Base-by-base conservation (phyloP, 1,284 basidiomycete species). In the Heliocybe sulcata region DNA sequence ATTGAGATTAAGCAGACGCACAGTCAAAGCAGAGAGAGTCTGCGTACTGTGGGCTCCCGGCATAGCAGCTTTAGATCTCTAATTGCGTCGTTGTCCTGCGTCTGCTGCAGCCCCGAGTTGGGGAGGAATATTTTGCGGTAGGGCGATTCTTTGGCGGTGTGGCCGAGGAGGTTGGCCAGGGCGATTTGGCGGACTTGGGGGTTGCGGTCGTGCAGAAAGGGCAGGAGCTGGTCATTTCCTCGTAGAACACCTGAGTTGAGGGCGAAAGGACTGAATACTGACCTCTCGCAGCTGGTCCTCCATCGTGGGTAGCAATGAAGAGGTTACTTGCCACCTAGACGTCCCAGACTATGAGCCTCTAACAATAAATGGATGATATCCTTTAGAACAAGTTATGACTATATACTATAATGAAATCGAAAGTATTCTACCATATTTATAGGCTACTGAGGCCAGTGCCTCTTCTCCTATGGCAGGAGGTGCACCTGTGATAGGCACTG, bases 161-260 rank as follows among this genome's bases (percentile, higher is more conserved):
- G 89, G 0, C 85, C 80, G 14, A 96, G 72, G 16, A 97, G 78
- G 72, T 93, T 92, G 53, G 85, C 79, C 11, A 98, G 78, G 0
- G 95, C 92, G 52, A 96, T 80, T 66, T 92, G 87, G 45, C 95
- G 81, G 23, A 90, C 94, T 66, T 92, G 84, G 0, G 90, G 91
- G 64, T 95, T 97, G 56, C 79, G 81, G 63, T 95, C 92, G 63
- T 88, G 85, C 49, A 98, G 72, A 65, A 98, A 98, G 31, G 84
- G 83, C 27, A 94, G 73, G 23, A 98, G 82, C 84, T 97, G 59
- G 22, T 16, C 10, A 26, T 23, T 4, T 4, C 20, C 3, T 49
- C n/a, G 47, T 12, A 23, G 3, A 3, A 8, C 8, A 35, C 55
- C 51, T 47, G 62, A 31, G 52, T 53, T 52, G 49, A 56, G 53